These are phyloP conservation scores for Ogataea corticis DNA, from an alignment of 805 yeast genomes.

Conservation along the genomic window DNA sequence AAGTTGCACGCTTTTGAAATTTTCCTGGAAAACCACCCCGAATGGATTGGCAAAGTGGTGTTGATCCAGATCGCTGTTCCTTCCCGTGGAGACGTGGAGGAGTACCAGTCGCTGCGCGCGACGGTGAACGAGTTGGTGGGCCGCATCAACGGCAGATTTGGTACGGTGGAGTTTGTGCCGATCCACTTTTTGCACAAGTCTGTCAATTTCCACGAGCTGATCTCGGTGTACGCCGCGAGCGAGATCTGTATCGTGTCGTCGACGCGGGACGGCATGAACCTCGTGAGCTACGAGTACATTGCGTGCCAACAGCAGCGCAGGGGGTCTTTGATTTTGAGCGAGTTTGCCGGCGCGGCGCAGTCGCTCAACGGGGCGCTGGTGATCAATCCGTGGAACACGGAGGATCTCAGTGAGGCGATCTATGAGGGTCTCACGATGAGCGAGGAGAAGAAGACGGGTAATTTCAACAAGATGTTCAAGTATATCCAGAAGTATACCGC, in stretches of 20 bases:
- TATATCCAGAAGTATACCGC: slow-evolving; percentile 94
- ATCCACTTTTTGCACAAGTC: slow-evolving; percentile 95
- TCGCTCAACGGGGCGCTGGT: slow-evolving; percentile 90
- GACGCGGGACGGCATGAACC: slow-evolving; percentile 98
- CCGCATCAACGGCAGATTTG: slow-evolving; percentile 92
- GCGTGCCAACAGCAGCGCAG: slow-evolving; percentile 85
- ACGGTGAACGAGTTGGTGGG: slow-evolving; percentile 96
- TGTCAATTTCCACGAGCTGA: slow-evolving; percentile 86
- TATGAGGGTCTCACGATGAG: slow-evolving; percentile 85
- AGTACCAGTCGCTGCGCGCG: slow-evolving; percentile 89
- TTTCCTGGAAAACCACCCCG: slow-evolving; percentile 89
- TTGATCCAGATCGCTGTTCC: slow-evolving; percentile 97
- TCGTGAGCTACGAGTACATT: slow-evolving; percentile 93
- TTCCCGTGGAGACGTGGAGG: slow-evolving; percentile 96
- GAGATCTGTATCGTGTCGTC: slow-evolving; percentile 93
- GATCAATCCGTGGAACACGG: slow-evolving; percentile 98
- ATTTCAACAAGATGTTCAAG: slow-evolving; percentile 79
- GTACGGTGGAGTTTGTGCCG: slow-evolving; percentile 96
- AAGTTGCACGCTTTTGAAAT: slow-evolving; percentile 95
- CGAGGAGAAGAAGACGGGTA: slow-evolving; percentile 72
- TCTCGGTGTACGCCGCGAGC: slow-evolving; percentile 78
- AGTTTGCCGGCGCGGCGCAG: slow-evolving; percentile 99
- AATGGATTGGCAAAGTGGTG: slow-evolving; percentile 97
- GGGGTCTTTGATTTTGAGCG: slow-evolving; percentile 86
- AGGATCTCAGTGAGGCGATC: slow-evolving; percentile 84